A percentile compares a stretch with the other conserved stretches of the same genome.
Conservation (phyloP, 2,329 filamentous ascomycete species). For the Eutypella sp. region DNA sequence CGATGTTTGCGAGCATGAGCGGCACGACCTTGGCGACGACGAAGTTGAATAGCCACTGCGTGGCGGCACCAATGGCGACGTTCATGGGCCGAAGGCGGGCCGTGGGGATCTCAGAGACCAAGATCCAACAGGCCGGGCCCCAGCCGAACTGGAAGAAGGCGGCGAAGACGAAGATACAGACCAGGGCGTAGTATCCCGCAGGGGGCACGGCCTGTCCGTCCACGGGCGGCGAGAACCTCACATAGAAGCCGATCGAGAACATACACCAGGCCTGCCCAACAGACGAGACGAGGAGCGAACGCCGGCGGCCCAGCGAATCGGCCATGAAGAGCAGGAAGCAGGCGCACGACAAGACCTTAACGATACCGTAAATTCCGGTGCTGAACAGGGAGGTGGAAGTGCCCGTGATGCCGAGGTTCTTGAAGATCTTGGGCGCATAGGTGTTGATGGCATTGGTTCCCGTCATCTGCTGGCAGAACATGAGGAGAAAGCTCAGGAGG, state of each 20-base stretch:
- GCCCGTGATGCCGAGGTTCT: constrained; percentile 33
- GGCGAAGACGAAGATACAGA: constrained; percentile 65
- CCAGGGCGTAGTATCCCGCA: constrained; percentile 60
- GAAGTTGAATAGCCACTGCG: constrained; percentile 63
- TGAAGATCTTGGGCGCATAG: constrained; percentile 29
- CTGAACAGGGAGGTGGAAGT: constrained; percentile 52
- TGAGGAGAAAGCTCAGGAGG: constrained; percentile 53
- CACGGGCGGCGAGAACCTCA: constrained; percentile 52
- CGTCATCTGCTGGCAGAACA: constrained; percentile 71
- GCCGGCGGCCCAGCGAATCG: constrained; percentile 54
- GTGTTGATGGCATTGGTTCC: constrained; percentile 40
- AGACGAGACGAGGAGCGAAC: constrained; percentile 52
- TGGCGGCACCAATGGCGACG: constrained; percentile 56
- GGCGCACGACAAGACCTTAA: constrained; percentile 55
- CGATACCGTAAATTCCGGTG: constrained; percentile 58
- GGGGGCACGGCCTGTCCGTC: constrained; percentile 45
- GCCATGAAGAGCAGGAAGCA: constrained; percentile 55
- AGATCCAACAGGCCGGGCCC: constrained; percentile 61
- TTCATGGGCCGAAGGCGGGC: constrained; percentile 46
- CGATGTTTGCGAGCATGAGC: constrained; percentile 53
- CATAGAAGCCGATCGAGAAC: constrained; percentile 63
- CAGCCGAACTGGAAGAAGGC: constrained; percentile 62
- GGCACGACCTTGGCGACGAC: constrained; percentile 59
- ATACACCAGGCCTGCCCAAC: constrained; percentile 56
- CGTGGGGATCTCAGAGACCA: constrained; percentile 61